phyloP scores from a whole-genome alignment of 1,139 yeast genomes.

The Taphrina deformans region DNA sequence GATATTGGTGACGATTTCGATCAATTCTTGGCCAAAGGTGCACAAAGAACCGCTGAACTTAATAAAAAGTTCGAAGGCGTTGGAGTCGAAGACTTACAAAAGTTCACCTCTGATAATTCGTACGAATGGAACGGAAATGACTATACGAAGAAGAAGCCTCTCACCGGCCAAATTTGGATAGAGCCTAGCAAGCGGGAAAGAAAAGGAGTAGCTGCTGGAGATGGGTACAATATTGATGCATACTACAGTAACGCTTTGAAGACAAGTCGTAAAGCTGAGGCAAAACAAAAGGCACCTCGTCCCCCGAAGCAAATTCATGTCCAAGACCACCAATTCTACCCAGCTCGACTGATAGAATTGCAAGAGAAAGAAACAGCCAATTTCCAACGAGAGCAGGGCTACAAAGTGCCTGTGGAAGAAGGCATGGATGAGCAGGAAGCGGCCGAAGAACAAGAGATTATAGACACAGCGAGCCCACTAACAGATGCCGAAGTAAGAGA shows the following conservation, averaged over 20 bases:
- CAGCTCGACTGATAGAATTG: conserved; percentile 61
- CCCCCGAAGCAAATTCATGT: conserved; percentile 48
- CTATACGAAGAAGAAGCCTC: conserved; percentile 63
- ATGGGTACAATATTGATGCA: conserved; percentile 80
- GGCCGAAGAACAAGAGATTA: conserved; percentile 62
- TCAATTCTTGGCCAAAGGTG: conserved; percentile 70
- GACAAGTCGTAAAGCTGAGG: conserved; percentile 45
- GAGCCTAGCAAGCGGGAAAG: conserved; percentile 88
- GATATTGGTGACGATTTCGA: conserved; percentile 73
- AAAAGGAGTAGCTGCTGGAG: conserved; percentile 55
- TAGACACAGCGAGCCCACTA: conserved; percentile 68
- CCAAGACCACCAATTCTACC: conserved; percentile 88
- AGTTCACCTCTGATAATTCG: conserved; percentile 85
- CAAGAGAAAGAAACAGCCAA: conserved; percentile 77
- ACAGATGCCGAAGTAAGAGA: conserved; percentile 70
- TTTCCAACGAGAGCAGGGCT: conserved; percentile 70
- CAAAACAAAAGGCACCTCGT: conserved; percentile 50
- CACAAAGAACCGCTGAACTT: conserved; percentile 72
- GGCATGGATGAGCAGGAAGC: conserved; percentile 47
- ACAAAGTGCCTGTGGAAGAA: conserved; percentile 58
- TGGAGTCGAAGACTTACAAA: conserved; percentile 89
- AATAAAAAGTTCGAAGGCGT: conserved; percentile 78
- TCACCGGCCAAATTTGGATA: conserved; percentile 63
- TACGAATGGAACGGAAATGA: conserved; percentile 98
- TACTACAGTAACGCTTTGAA: conserved; percentile 78